phyloP scores from a whole-genome alignment of 2,329 filamentous ascomycete species.

The Teratosphaeria epicoccoides region DNA sequence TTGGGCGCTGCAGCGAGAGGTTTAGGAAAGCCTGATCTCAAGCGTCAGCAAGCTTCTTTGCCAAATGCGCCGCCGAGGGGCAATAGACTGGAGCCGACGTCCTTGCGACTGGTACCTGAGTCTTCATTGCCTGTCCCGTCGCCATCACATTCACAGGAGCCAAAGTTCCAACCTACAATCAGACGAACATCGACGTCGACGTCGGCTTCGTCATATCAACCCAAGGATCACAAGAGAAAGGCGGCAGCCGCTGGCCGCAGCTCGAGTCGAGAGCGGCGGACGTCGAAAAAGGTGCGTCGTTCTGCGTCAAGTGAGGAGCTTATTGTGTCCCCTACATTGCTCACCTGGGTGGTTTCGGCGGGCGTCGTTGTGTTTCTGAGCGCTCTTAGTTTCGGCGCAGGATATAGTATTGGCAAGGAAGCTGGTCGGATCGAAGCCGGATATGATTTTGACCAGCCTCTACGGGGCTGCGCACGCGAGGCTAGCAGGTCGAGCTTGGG shows the following conservation, averaged over 20 bases:
- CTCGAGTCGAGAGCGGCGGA: conserved; percentile 35
- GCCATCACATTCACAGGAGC: conserved; percentile 18
- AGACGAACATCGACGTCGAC: conserved; percentile 22
- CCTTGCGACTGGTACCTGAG: conserved; percentile 50
- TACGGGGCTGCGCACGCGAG: conserved; percentile 23
- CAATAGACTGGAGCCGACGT: conserved; percentile 38
- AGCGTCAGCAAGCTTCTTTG: conserved; percentile 18
- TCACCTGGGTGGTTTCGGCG: conserved; percentile 56
- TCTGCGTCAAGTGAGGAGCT: conserved; percentile 12
- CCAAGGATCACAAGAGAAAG: conserved; percentile 36
- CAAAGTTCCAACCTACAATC: conserved; percentile 28
- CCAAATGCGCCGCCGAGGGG: conserved; percentile 10
- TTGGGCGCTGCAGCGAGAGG: conserved; percentile 83
- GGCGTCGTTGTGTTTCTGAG: conserved; percentile 54
- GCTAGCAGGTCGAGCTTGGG: conserved; percentile 23
- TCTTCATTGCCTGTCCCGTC: conserved; percentile 35
- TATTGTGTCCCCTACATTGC: conserved; percentile 46
- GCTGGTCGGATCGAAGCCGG: conserved; percentile 16
- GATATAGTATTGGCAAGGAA: conserved; percentile 45
- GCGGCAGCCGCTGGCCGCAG: conserved; percentile 28
- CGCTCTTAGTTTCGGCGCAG: conserved; percentile 54
- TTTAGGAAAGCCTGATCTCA: conserved; percentile 52
- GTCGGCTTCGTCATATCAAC: conserved; percentile 16
- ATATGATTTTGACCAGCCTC: conserved; percentile 10
- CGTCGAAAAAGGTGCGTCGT: conserved; percentile 34